Percentiles rank a stretch among this genome's conserved stretches.
phyloP scores from a whole-genome alignment of 2,329 filamentous ascomycete species.

The Exophiala dermatitidis region DNA sequence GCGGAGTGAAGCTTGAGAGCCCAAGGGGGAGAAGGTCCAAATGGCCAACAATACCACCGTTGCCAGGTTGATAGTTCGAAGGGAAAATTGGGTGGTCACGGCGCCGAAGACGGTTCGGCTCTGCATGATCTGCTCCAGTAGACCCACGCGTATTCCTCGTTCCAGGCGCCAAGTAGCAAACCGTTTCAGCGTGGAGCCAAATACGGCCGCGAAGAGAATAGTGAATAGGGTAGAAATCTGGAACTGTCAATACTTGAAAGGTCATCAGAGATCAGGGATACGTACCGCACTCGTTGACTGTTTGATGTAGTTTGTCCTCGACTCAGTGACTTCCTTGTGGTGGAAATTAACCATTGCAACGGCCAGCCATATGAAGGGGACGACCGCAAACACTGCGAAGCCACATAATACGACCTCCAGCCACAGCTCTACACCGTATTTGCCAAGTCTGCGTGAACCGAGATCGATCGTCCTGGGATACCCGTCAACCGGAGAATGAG shows the following conservation, averaged over 20 bases:
- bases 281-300: conserved; percentile 11
- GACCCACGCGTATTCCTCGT: conserved; percentile 19
- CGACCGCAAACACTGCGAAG: conserved; percentile 7
- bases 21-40: conserved; percentile 24
- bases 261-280: not conserved
- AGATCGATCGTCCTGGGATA: not conserved
- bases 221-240: conserved; percentile 22
- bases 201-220: conserved; percentile 23
- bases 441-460: conserved; percentile 6
- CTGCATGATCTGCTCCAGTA: conserved; percentile 24
- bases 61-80: conserved; percentile 14
- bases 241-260: not conserved
- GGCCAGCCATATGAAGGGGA: conserved; percentile 16
- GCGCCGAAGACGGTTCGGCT: conserved; percentile 22
- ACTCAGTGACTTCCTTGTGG: conserved; percentile 4
- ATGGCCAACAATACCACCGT: conserved; percentile 14
- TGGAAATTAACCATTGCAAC: conserved; percentile 8
- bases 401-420: conserved; percentile 12
- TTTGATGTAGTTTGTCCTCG: conserved; percentile 7
- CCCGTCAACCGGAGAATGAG: not conserved
- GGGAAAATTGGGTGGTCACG: conserved; percentile 10
- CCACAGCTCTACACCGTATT: conserved; percentile 15
- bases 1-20: conserved; percentile 23
- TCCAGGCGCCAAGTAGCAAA: conserved; percentile 21
- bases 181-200: conserved; percentile 18